Evolutionary conservation across 768 basidiomycete species (phyloP).

Genomic region (Kwoniella pini): DNA sequence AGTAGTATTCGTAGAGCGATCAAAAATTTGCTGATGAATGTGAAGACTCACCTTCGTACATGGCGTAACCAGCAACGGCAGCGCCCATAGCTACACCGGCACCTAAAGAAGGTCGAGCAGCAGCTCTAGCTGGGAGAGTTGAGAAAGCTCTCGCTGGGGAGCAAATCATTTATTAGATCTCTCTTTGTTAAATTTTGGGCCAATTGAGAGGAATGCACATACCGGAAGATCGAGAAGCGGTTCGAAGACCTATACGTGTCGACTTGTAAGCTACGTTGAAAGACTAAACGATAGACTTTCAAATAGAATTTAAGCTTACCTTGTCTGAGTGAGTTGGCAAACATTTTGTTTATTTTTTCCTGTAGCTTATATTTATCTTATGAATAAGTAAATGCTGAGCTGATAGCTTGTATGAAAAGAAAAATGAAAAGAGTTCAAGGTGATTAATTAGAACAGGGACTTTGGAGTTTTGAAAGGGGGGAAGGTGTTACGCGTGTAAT

Average conservation of each 20-base stretch:
- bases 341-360: constrained; percentile 29
- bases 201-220: too few species aligned
- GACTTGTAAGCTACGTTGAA: constrained; percentile 9
- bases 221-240: constrained; percentile 46
- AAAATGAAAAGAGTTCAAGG: background rate
- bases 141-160: constrained; percentile 40
- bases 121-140: constrained; percentile 33
- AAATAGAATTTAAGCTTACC: too few species aligned
- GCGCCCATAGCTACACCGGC: constrained; percentile 35
- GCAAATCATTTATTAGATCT: background rate
- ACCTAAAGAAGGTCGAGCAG: constrained; percentile 17
- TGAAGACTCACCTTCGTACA: constrained; percentile 36
- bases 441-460: background rate
- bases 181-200: too few species aligned
- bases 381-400: background rate
- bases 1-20: too few species aligned
- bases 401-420: background rate
- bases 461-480: background rate
- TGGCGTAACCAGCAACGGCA: constrained; percentile 31
- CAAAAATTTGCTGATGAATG: too few species aligned
- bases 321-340: constrained; percentile 39
- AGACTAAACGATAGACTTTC: too few species aligned
- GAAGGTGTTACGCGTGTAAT: background rate
- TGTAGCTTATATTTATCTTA: background rate
- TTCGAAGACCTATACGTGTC: constrained; percentile 35